These are phyloP conservation scores for Sophora flavescens DNA, from an alignment of 306 rosid species.

Conservation along the genomic window DNA sequence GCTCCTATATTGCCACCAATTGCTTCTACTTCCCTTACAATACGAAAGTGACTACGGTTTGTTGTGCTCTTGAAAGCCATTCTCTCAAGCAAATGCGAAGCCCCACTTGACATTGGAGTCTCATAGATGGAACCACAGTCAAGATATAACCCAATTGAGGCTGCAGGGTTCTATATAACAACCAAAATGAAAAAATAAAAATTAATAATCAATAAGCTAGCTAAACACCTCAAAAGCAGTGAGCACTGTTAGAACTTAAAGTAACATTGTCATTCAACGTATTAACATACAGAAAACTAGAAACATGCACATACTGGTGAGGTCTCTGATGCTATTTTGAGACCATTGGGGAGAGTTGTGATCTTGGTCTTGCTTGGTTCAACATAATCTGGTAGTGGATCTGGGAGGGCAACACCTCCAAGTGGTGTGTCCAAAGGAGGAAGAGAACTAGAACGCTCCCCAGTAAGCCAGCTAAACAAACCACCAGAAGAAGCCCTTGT, in stretches of 20 bases:
- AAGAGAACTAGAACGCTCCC: constrained; percentile 65
- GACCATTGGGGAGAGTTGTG: constrained; percentile 82
- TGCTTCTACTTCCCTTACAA: constrained; percentile 97
- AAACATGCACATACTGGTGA: constrained; percentile 60
- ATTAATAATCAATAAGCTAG: constrained; percentile 25
- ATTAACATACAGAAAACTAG: constrained; percentile 5
- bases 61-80: constrained; percentile 97
- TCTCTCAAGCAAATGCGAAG: constrained; percentile 90
- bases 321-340: constrained; percentile 84
- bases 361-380: constrained; percentile 82
- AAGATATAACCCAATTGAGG: constrained; percentile 86
- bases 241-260: background rate
- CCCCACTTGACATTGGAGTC: constrained; percentile 76
- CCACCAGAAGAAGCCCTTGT: constrained; percentile 66
- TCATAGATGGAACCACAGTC: constrained; percentile 94
- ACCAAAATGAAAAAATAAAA: constrained; percentile 25
- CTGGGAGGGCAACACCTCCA: constrained; percentile 67
- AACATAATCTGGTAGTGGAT: constrained; percentile 71
- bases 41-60: constrained; percentile 91
- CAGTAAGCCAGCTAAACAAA: constrained; percentile 82
- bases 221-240: constrained; percentile 19
- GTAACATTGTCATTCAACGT: constrained; percentile 5
- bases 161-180: constrained; percentile 82
- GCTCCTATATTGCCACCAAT: constrained; percentile 91
- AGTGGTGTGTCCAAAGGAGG: constrained; percentile 70